Evolutionary conservation across 805 yeast species (phyloP), one percentile per base, ranked within the genome.

Genomic region (Saturnispora besseyi): DNA sequence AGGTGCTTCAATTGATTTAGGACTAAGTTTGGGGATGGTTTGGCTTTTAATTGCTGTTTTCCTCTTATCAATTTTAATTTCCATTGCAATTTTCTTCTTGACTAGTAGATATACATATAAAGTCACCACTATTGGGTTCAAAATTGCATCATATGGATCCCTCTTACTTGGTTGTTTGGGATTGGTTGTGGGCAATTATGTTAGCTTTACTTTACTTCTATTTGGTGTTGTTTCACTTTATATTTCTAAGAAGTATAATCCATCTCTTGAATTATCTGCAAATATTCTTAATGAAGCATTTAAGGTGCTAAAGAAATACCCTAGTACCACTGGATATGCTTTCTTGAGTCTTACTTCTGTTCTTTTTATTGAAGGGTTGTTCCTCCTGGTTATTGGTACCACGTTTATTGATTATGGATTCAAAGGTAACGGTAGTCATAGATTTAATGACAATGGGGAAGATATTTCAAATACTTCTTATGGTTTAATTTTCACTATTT

Each of bases 111-210:
- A 76, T 43, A 87, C 96, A 8, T 70, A 74, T 46, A 67, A 73
- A 49, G 88, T 88, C 64, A 85, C 88, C 56, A 74, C 76, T 49
- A 65, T 79, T 26, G 86, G 95, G 2, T 75, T 88, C 55, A 87
- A 87, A 60, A 75, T 76, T 70, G 72, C 87, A 11, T 57, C 80
- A 1, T 64, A 85, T 51, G 87, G 91, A 3, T 58, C 87, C 2
- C 76, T 87, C 11, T 4, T 50, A 21, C 0, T 46, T 3, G 50
- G 45, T 3, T 15, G n/a, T 29, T 30, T 42, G 6, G 2, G 36
- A 1, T 44, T 47, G 13, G 10, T 49, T n/a, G 5, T 49, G 5
- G 42, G 42, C 22, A 13, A 13, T 77, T 87, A 18, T 3, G 11
- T 12, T 7, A 22, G 40, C 15, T 22, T 22, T 9, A 21, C 18